Evolutionary conservation across 257 asterid genomes (phyloP).

Genomic region (Cruciata laevipes): DNA sequence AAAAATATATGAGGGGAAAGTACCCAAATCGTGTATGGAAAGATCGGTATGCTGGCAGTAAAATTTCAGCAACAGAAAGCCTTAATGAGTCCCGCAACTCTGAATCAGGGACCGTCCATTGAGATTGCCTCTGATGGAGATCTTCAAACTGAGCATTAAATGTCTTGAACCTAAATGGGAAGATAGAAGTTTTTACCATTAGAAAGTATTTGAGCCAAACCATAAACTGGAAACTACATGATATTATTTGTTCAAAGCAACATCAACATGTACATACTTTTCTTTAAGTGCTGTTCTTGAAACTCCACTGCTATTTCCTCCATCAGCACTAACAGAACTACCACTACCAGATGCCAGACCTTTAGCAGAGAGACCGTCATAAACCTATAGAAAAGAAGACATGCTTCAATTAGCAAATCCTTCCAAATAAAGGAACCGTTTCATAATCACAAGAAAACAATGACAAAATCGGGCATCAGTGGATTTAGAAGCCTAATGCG

Average conservation of each 20-base stretch:
- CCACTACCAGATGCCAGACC: slow-evolving; percentile 92
- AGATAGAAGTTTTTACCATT: background rate
- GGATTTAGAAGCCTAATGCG: background rate
- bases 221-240: background rate
- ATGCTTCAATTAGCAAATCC: background rate
- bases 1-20: background rate
- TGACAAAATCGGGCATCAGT: background rate
- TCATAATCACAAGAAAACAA: background rate
- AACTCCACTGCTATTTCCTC: slow-evolving; percentile 90
- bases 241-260: slow-evolving; percentile 10
- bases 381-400: slow-evolving; percentile 42
- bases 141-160: slow-evolving; percentile 91
- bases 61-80: slow-evolving; percentile 95
- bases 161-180: slow-evolving; percentile 59
- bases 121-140: slow-evolving; percentile 97
- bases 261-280: slow-evolving; percentile 40
- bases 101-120: slow-evolving; percentile 98
- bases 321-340: slow-evolving; percentile 62
- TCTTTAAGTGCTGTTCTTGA: slow-evolving; percentile 87
- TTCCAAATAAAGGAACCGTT: background rate
- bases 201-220: slow-evolving; percentile 9
- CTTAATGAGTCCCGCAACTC: slow-evolving; percentile 90
- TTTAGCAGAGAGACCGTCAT: slow-evolving; percentile 69
- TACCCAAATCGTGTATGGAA: slow-evolving; percentile 92
- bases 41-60: slow-evolving; percentile 94